Evolutionary conservation across 495 filamentous ascomycete species (phyloP), one percentile per base, ranked within the genome.

Genomic region (Tuber melanosporum): DNA sequence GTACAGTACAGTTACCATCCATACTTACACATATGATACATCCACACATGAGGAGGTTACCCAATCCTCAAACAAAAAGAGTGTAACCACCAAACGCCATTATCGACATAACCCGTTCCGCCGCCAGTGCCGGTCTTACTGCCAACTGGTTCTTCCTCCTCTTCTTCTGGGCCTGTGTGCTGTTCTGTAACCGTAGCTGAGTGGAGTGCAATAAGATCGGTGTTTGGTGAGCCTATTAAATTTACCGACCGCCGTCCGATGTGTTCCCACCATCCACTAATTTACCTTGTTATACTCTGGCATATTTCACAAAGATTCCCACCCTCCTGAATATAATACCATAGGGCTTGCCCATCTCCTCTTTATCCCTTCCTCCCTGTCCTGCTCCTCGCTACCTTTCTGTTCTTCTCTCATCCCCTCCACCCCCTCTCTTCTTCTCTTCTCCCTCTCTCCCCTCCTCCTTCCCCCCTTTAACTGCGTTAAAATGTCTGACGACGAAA

Each of bases 401-500:
- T 41, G 39, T 26, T 26, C n/a, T 14, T 26, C 52, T 12, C 52
- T 26, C 52, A 62, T 26, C 52, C 26, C 22, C n/a, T 14, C 52
- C n/a, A 26, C 52, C n/a, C 52, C 14, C 47, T 7, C 57, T 10
- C 26, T 12, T 6, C n/a, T 14, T 10, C 32, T 6, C n/a, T 32
- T 32, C n/a, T 62, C 52, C n/a, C 52, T 26, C 47, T 7, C 57
- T 10, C 26, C n/a, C 9, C n/a, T 14, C 10, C 32, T 6, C n/a
- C 57, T 32, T 32, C 57, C 0, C 26, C 14, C 57, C 57, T 32
- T 32, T 32, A 32, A 26, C 7, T n/a, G 14, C 14, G 8, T 32
- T 15, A 66, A 3, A 7, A 78, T 79, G 72, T 76, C 36, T 9
- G 46, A 71, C 47, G 46, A 75, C 57, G 78, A 80, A 73, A 79